Evolutionary conservation across 257 asterid genomes (phyloP), one percentile per base, ranked within the genome.

Genomic region (Rehmannia glutinosa): DNA sequence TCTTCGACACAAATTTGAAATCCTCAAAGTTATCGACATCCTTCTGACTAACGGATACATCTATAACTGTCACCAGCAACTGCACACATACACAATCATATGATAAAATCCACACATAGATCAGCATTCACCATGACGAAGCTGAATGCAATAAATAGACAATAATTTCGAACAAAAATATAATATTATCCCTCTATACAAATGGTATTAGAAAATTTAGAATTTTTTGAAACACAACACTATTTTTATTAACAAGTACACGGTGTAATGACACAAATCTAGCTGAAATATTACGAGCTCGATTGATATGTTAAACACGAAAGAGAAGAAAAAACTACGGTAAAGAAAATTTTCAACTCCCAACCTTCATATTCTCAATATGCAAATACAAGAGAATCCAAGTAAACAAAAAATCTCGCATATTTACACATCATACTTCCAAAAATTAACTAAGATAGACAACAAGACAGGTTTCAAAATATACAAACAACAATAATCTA

Each of bases 41-140:
- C 66, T 77, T 75, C 30, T 46, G 28, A 62, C 92, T 54, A 21
- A 79, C 64, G n/a, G 97, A 93, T 69, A 93, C 96, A 73, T 93
- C 98, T 30, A 93, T 84, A 33, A 90, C 77, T 8, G 88, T 90
- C 76, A 88, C 90, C 61, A 70, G 63, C 47, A 88, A 78, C 98
- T 93, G 84, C 54, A 74, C 28, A 67, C 53, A 45, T 24, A 41
- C 73, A 70, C 56, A 72, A 45, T 17, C 54, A 20, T 23, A 60
- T 23, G 17, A 51, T 19, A 5, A 32, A 33, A 36, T 20, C 28
- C 71, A 61, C 36, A 45, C 51, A 50, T 8, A 12, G 20, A 63
- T 45, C 57, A 56, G 55, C 66, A 68, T 43, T 33, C 57, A 54
- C 6, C 23, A 53, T 35, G 33, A 62, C 38, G 39, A 69, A 68